Evolutionary conservation across 2,329 filamentous ascomycete genomes (phyloP), one percentile per base, ranked within the genome.

Genomic region (Epichloe sibirici): DNA sequence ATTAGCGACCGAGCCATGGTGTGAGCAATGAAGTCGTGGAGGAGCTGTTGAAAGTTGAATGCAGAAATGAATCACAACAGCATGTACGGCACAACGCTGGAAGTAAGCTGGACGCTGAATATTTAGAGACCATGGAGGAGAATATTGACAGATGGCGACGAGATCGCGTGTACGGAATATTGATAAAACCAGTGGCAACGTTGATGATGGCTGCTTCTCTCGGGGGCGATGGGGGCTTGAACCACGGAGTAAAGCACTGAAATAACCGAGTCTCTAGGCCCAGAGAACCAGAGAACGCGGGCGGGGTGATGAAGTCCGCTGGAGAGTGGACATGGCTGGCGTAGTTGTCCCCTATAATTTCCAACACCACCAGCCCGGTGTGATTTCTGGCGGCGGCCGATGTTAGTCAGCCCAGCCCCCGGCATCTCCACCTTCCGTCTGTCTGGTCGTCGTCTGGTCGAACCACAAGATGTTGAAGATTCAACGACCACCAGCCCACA

Each of bases 1-100:
- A 70, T 62, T 48, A 70, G 61, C 7, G 66, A 63, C 28, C 63
- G 51, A 12, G 40, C 37, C 53, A 55, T 55, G 35, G 9, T 13
- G 39, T 23, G 35, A n/a, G 25, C 9, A 37, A 12, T 12, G 5
- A 25, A n/a, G 34, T 17, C 34, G 12, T 12, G 31, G 13, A n/a
- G 7, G 17, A 23, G 45, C 37, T n/a, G 31, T 7, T 13, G 31
- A 31, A 11, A 11, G 31, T 3, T 31, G 31, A 31, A 31, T 31
- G 31, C 31, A 31, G 31, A 11, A 31, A 31, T 4, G 9, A 31
- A 31, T 31, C 31, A 11, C 31, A 31, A 11, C 31, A 31, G 9
- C 9, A 11, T 4, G 31, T 31, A 31, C 17, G 17, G 17, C 17
- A 21, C 31, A 31, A 31, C 31, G 31, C 31, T 31, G 31, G 31